Percentiles rank a stretch among this genome's conserved stretches.
phyloP scores from a whole-genome alignment of 2,329 filamentous ascomycete genomes.

The Neonectria magnoliae region DNA sequence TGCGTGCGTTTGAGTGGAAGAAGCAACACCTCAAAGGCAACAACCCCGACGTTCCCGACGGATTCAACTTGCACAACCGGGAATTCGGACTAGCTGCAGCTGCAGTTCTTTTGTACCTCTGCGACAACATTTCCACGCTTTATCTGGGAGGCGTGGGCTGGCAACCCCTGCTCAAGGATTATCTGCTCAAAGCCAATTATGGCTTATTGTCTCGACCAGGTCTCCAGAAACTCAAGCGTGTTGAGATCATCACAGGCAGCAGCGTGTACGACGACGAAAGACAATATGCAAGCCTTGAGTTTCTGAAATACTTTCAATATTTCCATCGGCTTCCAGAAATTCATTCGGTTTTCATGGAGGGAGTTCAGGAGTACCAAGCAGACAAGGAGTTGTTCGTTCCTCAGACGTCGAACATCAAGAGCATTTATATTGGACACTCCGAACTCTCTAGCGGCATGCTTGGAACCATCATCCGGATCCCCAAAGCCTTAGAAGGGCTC shows the following conservation, averaged over 20 bases:
- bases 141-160: neutral
- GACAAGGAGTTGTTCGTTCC: slow-evolving; percentile 3
- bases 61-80: neutral
- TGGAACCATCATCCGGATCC: slow-evolving; percentile 13
- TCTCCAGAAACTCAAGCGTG: neutral
- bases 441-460: slow-evolving; percentile 1
- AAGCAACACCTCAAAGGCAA: neutral
- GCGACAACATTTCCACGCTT: slow-evolving; percentile 1
- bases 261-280: neutral
- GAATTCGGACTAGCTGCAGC: neutral
- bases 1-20: slow-evolving; percentile 8
- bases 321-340: slow-evolving; percentile 11
- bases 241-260: neutral
- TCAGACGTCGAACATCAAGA: slow-evolving; percentile 10
- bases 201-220: neutral
- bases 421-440: slow-evolving; percentile 13
- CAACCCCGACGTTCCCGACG: neutral
- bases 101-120: slow-evolving; percentile 22
- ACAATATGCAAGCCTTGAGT: slow-evolving; percentile 3
- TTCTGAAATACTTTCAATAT: slow-evolving; percentile 11
- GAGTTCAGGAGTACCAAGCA: slow-evolving; percentile 11
- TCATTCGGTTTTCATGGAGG: neutral
- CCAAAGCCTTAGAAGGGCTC: slow-evolving; percentile 17
- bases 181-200: slow-evolving; percentile 23
- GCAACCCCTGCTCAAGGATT: neutral